Base-by-base conservation (phyloP, 2,329 filamentous ascomycete genomes). In the Mycosphaerelloides madeirae region DNA sequence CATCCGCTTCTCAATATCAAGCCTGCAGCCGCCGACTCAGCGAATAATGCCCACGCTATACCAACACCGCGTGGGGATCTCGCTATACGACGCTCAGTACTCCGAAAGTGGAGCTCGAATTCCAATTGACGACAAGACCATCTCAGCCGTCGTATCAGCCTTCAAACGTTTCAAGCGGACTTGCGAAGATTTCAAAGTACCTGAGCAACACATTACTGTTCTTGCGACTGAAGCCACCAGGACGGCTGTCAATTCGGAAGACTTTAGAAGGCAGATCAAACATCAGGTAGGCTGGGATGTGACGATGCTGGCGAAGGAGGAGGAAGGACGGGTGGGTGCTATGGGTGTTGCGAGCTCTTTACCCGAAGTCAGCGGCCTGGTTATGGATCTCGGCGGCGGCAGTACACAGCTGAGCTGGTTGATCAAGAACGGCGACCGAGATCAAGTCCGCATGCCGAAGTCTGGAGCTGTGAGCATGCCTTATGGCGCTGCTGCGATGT, bases 221-320 rank as follows among this genome's bases (percentile, higher is more conserved):
- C 79, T 96, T 32, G 90, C 89, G 15, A 96, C 90, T 0, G 90
- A 95, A 65, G 90, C 90, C 3, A 93, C 90, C 63, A 81, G 90
- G 34, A 86, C 81, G 18, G 87, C 90, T 5, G 66, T 77, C 46
- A 96, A 96, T 59, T 81, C 83, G 0, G 71, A 71, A 15, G 76
- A 80, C 1, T 87, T 93, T 67, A 73, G 86, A 1, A 63, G 69
- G 0, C 74, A 76, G 25, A 90, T 96, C 51, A 71, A 75, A 33
- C 62, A 72, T 2, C 70, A 71, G 2, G 83, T 82, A 0, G 85
- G 81, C 1, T 81, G 89, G 68, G 71, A 73, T 1, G 85, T 95
- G 1, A 75, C 79, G 38, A 74, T 95, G 49, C 71, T 95, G 11
- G 77, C 83, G 1, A 90, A 90, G 42, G 79, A 82, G 52, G 85